A percentile compares a stretch with the other conserved stretches of the same genome.
phyloP scores from a whole-genome alignment of 495 filamentous ascomycete species.

The Aspergillus heteromorphus region DNA sequence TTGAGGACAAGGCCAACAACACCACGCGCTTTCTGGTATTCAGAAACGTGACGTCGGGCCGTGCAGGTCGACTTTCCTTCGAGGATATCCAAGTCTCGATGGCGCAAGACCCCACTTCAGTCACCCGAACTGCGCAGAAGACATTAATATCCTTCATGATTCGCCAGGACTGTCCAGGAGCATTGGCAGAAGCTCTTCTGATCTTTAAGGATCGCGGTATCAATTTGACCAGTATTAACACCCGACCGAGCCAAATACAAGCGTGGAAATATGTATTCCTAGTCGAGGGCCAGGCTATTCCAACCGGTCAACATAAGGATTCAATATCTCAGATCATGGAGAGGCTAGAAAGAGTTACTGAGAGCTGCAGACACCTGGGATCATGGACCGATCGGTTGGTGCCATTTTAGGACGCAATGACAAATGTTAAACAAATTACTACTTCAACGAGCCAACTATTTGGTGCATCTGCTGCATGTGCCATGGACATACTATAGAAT shows the following conservation, averaged over 20 bases:
- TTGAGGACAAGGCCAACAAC: conserved; percentile 83
- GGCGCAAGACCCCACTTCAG: conserved; percentile 5
- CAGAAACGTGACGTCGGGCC: conserved; percentile 36
- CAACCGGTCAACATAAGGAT: conserved; percentile 21
- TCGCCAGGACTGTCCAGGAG: conserved; percentile 69
- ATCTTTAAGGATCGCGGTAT: conserved; percentile 67
- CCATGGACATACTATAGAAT: neutral
- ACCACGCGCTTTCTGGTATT: conserved; percentile 84
- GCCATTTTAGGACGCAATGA: neutral
- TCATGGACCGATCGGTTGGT: conserved; percentile 39
- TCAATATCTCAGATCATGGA: conserved; percentile 23
- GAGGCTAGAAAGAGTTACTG: conserved; percentile 27
- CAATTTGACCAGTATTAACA: conserved; percentile 88
- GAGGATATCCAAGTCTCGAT: conserved; percentile 12
- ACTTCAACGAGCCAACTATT: neutral
- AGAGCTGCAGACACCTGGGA: conserved; percentile 36
- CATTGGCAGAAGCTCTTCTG: conserved; percentile 71
- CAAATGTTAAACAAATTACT: neutral
- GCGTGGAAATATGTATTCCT: conserved; percentile 95
- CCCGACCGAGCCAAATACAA: conserved; percentile 66
- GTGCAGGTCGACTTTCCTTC: conserved; percentile 16
- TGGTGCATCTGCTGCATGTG: neutral
- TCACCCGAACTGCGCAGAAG: conserved; percentile 47
- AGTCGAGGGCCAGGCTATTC: conserved; percentile 71
- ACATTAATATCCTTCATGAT: conserved; percentile 77